A percentile compares a stretch with the other conserved stretches of the same genome.
Conservation (phyloP, 371 early-diverging fungal genomes). For the Mucor piriformis region DNA sequence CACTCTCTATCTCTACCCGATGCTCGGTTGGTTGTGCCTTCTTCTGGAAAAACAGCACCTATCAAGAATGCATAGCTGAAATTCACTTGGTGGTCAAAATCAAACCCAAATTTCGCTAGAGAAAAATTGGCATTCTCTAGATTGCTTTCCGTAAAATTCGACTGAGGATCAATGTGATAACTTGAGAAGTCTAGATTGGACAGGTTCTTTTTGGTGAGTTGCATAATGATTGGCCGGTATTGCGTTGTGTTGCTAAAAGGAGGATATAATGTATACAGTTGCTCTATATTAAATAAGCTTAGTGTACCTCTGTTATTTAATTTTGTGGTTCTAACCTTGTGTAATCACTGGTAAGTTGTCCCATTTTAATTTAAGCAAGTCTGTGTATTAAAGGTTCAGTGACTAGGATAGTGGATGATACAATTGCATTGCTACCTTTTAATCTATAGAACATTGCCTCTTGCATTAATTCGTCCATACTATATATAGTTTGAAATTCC, state of each 20-base stretch:
- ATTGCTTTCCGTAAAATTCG: conserved; percentile 36
- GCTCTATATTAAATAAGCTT: too few relatives aligned
- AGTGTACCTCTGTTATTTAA: neutral
- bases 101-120: conserved; percentile 36
- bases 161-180: conserved; percentile 43
- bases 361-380: conserved; percentile 35
- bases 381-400: conserved; percentile 5
- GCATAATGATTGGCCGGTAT: conserved; percentile 18
- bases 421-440: too few relatives aligned
- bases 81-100: conserved; percentile 36
- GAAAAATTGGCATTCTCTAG: conserved; percentile 34
- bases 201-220: conserved; percentile 28
- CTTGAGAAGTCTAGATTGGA: conserved; percentile 35
- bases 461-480: conserved; percentile 51
- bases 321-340: conserved; percentile 45
- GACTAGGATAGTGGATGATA: too few relatives aligned
- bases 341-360: conserved; percentile 28
- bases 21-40: conserved; percentile 26
- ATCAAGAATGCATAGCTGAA: conserved; percentile 29
- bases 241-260: neutral
- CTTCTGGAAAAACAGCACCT: conserved; percentile 30
- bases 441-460: conserved; percentile 43
- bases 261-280: conserved; percentile 27
- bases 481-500: too few relatives aligned
- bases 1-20: conserved; percentile 14